Evolutionary conservation across 164 flowering plant species (phyloP).

Genomic region (Chimonanthus praecox): DNA sequence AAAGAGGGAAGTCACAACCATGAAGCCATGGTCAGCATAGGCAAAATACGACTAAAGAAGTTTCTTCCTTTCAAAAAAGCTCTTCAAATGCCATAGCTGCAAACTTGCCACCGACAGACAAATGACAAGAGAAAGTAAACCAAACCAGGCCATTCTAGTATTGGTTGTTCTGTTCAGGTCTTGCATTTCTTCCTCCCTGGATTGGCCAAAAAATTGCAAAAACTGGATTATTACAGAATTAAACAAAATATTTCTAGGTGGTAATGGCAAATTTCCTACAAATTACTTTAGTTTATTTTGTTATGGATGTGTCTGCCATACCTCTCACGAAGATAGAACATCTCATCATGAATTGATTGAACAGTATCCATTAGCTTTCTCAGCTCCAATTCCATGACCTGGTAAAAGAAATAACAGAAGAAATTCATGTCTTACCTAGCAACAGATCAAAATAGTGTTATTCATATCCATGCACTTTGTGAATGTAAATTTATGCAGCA

Average conservation of each 20-base stretch:
- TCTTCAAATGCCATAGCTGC: slow-evolving; percentile 85
- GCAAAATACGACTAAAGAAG: slow-evolving; percentile 35
- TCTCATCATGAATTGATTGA: slow-evolving; percentile 65
- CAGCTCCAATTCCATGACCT: slow-evolving; percentile 76
- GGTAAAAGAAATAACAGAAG: neutral
- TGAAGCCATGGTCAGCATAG: too few species aligned
- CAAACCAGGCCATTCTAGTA: slow-evolving; percentile 53
- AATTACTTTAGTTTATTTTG: too few species aligned
- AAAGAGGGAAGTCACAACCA: too few species aligned
- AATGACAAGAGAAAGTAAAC: slow-evolving; percentile 50
- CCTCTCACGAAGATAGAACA: slow-evolving; percentile 83
- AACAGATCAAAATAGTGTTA: too few species aligned
- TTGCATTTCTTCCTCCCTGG: slow-evolving; percentile 88
- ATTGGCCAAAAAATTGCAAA: slow-evolving; percentile 1
- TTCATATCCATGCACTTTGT: too few species aligned
- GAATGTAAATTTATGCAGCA: too few species aligned
- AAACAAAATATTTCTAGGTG: neutral
- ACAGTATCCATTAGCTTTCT: slow-evolving; percentile 52
- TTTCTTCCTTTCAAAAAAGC: slow-evolving; percentile 85
- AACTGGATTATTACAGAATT: neutral
- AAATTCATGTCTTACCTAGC: neutral
- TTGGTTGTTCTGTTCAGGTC: slow-evolving; percentile 56
- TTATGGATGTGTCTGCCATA: slow-evolving; percentile 8
- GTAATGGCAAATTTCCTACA: neutral
- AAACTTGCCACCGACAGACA: slow-evolving; percentile 71